Evolutionary conservation across 2,329 filamentous ascomycete species (phyloP).

Genomic region (Diaporthe humulicola): DNA sequence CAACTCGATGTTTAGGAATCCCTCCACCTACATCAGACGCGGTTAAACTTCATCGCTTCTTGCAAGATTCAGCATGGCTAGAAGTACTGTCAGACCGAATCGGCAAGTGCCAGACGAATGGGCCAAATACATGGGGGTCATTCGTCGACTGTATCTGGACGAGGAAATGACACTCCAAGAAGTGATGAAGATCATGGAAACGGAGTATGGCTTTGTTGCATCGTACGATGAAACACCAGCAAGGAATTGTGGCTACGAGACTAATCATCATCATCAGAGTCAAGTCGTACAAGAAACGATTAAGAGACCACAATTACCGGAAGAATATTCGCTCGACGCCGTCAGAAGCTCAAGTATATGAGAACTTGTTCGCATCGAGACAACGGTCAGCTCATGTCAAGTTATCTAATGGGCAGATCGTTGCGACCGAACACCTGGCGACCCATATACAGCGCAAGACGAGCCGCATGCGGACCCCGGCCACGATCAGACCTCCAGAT

Average conservation of each 20-base stretch:
- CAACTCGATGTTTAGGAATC: background rate
- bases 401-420: conserved; percentile 26
- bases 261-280: background rate
- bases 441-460: conserved; percentile 16
- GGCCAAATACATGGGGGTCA: conserved; percentile 20
- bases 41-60: too few species aligned
- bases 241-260: too few species aligned
- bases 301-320: conserved; percentile 16
- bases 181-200: conserved; percentile 23
- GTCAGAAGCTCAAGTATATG: background rate
- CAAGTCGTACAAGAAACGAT: conserved; percentile 28
- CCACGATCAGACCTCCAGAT: background rate
- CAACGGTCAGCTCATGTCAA: background rate
- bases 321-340: conserved; percentile 26
- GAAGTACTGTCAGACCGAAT: background rate
- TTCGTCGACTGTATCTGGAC: conserved; percentile 27
- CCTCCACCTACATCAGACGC: background rate
- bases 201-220: conserved; percentile 23
- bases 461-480: background rate
- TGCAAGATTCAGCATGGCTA: background rate
- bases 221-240: conserved; percentile 1
- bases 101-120: background rate
- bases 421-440: conserved; percentile 14
- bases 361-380: background rate
- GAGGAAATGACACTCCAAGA: conserved; percentile 32